phyloP scores from a whole-genome alignment of 2,329 filamentous ascomycete species.

The Exophiala phaeomuriformis region DNA sequence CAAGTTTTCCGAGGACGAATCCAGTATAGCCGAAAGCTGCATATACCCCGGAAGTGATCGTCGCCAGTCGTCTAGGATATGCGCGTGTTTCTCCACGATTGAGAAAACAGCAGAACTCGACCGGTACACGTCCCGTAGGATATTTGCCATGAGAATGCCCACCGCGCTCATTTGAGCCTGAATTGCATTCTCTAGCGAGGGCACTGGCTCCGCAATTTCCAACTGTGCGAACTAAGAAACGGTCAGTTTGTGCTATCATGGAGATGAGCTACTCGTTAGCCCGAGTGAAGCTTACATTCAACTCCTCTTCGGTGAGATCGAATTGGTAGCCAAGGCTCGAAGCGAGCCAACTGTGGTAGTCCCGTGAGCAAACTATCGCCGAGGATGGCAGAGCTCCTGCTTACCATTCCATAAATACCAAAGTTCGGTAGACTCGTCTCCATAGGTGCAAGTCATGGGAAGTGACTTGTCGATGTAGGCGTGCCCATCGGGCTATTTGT shows the following conservation, averaged over 20 bases:
- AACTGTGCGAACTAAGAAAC: constrained; percentile 2
- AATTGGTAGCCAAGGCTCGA: constrained; percentile 9
- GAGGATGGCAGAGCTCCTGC: background rate
- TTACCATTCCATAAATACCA: constrained; percentile 14
- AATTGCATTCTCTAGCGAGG: constrained; percentile 8
- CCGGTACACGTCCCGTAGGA: constrained; percentile 6
- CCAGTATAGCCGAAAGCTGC: background rate
- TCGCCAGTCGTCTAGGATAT: constrained; percentile 6
- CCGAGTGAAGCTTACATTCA: background rate
- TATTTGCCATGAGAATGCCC: constrained; percentile 4
- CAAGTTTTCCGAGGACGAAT: background rate
- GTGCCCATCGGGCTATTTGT: constrained; percentile 8
- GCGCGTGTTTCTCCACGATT: constrained; percentile 1
- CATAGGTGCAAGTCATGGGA: background rate
- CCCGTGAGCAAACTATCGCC: background rate
- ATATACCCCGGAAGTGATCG: constrained; percentile 2
- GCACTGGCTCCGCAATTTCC: constrained; percentile 6
- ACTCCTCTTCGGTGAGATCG: constrained; percentile 6
- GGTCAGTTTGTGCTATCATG: background rate
- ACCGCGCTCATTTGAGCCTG: constrained; percentile 9
- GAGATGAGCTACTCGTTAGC: background rate
- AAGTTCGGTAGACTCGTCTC: constrained; percentile 8
- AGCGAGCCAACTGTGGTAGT: constrained; percentile 5
- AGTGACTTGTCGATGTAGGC: constrained; percentile 1
- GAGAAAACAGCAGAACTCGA: constrained; percentile 4